phyloP scores from a whole-genome alignment of 2,329 filamentous ascomycete species.

The Fusarium sp. region DNA sequence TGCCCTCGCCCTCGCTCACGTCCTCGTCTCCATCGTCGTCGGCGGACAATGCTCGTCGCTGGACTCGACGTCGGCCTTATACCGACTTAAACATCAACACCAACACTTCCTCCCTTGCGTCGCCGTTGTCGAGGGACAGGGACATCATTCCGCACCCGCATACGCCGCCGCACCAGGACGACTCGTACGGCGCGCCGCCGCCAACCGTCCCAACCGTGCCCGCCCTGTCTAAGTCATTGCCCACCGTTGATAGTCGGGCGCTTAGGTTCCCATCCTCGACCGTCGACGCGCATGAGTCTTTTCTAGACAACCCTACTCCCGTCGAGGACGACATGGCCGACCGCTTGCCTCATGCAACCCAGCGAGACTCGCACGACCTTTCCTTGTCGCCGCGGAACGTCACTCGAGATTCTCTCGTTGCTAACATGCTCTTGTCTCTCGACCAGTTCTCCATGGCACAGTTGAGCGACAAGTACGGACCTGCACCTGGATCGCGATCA shows the following conservation, averaged over 20 bases:
- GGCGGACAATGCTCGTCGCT: slow-evolving; percentile 47
- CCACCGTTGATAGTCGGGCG: slow-evolving; percentile 44
- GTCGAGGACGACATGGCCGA: slow-evolving; percentile 51
- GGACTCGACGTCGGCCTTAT: slow-evolving; percentile 44
- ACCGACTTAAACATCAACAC: slow-evolving; percentile 48
- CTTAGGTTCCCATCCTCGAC: slow-evolving; percentile 46
- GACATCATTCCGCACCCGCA: slow-evolving; percentile 42
- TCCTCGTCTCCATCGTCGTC: slow-evolving; percentile 29
- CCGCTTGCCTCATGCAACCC: slow-evolving; percentile 46
- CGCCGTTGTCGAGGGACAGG: slow-evolving; percentile 35
- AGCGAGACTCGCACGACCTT: slow-evolving; percentile 85
- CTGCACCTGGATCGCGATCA: slow-evolving; percentile 42
- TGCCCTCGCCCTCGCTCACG: slow-evolving; percentile 40
- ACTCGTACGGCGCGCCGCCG: slow-evolving; percentile 36
- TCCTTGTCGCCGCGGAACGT: slow-evolving; percentile 83
- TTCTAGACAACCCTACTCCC: slow-evolving; percentile 51
- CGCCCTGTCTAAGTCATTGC: slow-evolving; percentile 43
- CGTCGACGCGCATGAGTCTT: slow-evolving; percentile 48
- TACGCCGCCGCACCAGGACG: slow-evolving; percentile 40
- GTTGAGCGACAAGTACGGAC: slow-evolving; percentile 46
- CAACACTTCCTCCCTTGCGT: slow-evolving; percentile 45
- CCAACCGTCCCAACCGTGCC: slow-evolving; percentile 26
- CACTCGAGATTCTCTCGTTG: slow-evolving; percentile 91
- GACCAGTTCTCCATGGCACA: slow-evolving; percentile 81
- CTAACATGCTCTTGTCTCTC: slow-evolving; percentile 95